Percentiles rank a stretch among this genome's conserved stretches.
These are phyloP conservation scores for Cryptosporidium ubiquitum DNA, from an alignment of 169 alveolate species.

Conservation along the genomic window DNA sequence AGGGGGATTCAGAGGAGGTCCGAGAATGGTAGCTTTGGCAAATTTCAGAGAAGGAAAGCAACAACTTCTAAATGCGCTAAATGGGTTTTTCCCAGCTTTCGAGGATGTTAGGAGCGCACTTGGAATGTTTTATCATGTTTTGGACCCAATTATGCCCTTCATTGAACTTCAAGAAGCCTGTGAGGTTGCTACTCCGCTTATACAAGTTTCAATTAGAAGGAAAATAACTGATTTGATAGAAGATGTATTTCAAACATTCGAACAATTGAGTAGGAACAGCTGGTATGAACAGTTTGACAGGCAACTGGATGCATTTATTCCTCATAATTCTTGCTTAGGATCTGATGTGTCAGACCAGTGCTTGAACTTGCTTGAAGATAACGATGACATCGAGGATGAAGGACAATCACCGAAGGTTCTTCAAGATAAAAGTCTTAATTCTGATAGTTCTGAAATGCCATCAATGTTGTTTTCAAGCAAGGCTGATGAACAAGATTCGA, in stretches of 20 bases:
- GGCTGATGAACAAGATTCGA: neutral
- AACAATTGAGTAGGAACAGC: conserved; percentile 4
- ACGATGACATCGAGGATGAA: conserved; percentile 26
- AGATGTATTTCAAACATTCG: conserved; percentile 25
- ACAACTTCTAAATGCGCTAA: conserved; percentile 38
- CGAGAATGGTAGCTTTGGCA: conserved; percentile 48
- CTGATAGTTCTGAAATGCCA: neutral
- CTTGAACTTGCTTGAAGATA: neutral
- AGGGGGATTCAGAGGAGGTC: conserved; percentile 60
- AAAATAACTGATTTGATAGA: conserved; percentile 20
- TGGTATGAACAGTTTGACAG: conserved; percentile 48
- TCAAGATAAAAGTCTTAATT: neutral
- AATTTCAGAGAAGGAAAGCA: conserved; percentile 60
- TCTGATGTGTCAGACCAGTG: conserved; percentile 5
- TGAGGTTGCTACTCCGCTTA: conserved; percentile 54
- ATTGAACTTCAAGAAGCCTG: conserved; percentile 65
- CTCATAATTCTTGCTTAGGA: neutral
- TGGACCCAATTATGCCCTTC: conserved; percentile 55
- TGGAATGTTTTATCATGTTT: conserved; percentile 49
- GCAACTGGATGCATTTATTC: neutral
- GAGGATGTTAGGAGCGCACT: conserved; percentile 23
- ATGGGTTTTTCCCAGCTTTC: conserved; percentile 47
- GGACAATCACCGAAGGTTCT: neutral
- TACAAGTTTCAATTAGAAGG: neutral
- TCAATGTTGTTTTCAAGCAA: neutral